Evolutionary conservation across 805 yeast genomes (phyloP), one percentile per base, ranked within the genome.

Genomic region (Candida insectalens): DNA sequence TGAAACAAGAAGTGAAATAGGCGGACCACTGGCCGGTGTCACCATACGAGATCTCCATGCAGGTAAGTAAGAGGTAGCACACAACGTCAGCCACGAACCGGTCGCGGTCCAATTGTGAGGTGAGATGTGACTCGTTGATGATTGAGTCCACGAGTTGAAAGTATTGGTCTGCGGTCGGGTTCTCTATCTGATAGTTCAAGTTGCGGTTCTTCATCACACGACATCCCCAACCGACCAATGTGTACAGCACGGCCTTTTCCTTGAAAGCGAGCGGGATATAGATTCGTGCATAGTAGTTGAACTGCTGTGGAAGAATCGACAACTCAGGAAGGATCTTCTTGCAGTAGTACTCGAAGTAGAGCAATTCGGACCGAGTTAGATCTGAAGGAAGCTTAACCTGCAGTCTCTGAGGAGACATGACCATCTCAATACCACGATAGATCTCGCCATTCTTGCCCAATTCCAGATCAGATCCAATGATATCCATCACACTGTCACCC

Each of bases 211-310:
- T 48, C 23, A 38, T 27, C 37, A 36, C 37, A 25, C 48, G 46
- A 16, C 64, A 62, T 60, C 75, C 70, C 81, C 81, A 76, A 0
- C 77, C 71, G 19, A 74, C 54, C 6, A 76, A 47, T 0, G 70
- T 60, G 37, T 64, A 63, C 17, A 75, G 44, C 3, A 74, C 67
- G 3, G 72, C 62, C 25, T 57, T 57, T 32, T 70, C 65, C 22
- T 56, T 55, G 30, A 62, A 55, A 0, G 80, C 77, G 64, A 75
- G 61, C 4, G 76, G 74, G 3, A 75, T 50, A 44, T 71, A 73
- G 7, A 71, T 64, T 26, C 65, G 69, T 12, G 66, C 50, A 42
- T 69, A 76, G 44, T 68, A 65, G 46, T 74, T 76, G 14, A 60
- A 57, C 26, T 62, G 65, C 25, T 49, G 48, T 15, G 65, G 61